phyloP scores from a whole-genome alignment of 257 asterid species.

The Primulina tabacum region DNA sequence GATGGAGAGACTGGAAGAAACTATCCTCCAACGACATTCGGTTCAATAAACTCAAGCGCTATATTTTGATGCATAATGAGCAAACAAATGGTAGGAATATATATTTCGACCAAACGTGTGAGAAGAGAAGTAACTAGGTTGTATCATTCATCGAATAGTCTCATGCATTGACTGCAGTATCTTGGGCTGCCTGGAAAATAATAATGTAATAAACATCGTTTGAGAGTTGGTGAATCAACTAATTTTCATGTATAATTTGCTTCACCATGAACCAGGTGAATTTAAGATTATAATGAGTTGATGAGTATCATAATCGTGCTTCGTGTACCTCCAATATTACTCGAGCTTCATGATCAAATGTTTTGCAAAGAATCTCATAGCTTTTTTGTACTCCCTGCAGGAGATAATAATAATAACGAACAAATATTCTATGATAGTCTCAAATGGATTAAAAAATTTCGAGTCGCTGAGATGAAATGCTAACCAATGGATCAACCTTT shows the following conservation, averaged over 20 bases:
- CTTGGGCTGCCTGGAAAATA: background rate
- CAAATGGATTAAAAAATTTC: background rate
- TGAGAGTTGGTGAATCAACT: background rate
- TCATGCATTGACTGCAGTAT: background rate
- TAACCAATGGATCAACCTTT: slow-evolving; percentile 55
- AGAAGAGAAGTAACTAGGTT: background rate
- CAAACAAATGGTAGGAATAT: background rate
- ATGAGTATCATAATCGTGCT: slow-evolving; percentile 1
- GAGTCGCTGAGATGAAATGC: slow-evolving; percentile 21
- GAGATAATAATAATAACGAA: slow-evolving; percentile 14
- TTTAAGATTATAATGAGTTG: slow-evolving; percentile 2
- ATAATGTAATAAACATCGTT: background rate
- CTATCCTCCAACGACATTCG: background rate
- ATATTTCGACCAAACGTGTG: background rate
- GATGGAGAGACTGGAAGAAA: background rate
- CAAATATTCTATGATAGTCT: background rate
- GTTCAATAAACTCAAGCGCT: background rate
- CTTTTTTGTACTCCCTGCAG: slow-evolving; percentile 52
- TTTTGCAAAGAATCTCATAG: slow-evolving; percentile 78
- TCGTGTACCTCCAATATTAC: slow-evolving; percentile 42
- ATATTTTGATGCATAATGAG: background rate
- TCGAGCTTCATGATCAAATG: slow-evolving; percentile 59
- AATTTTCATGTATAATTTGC: background rate
- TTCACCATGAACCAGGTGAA: background rate
- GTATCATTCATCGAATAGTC: background rate